These are phyloP conservation scores for Boletus pseudo-olivaceus DNA, from an alignment of 768 basidiomycete genomes.

Conservation along the genomic window DNA sequence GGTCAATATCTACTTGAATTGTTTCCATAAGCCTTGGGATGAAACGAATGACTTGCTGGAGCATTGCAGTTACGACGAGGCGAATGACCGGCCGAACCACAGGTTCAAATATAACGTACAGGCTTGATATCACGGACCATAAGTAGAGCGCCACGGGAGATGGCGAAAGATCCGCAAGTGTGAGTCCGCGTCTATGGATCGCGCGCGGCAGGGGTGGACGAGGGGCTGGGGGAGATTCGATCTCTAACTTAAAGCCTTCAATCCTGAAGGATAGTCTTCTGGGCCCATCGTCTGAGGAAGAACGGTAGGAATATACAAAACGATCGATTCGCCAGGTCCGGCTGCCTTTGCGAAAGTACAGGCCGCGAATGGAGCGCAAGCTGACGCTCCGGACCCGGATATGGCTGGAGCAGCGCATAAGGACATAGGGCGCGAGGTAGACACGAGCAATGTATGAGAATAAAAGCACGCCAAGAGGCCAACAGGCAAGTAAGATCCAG, in stretches of 20 bases:
- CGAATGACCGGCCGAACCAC: conserved; percentile 61
- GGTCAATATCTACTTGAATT: conserved; percentile 63
- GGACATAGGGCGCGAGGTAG: conserved; percentile 62
- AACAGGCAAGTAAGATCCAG: conserved; percentile 43
- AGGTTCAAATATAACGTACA: conserved; percentile 53
- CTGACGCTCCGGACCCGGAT: conserved; percentile 72
- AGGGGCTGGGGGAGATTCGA: conserved; percentile 28
- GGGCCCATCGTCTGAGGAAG: conserved; percentile 42
- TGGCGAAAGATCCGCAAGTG: conserved; percentile 36
- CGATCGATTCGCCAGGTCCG: conserved; percentile 64
- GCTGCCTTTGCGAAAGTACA: conserved; percentile 59
- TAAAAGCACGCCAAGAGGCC: conserved; percentile 48
- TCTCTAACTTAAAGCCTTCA: conserved; percentile 55
- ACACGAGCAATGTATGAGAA: conserved; percentile 61
- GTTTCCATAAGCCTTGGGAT: conserved; percentile 68
- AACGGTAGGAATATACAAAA: conserved; percentile 55
- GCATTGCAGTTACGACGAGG: conserved; percentile 45
- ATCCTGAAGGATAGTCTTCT: conserved; percentile 61
- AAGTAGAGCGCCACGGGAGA: conserved; percentile 35
- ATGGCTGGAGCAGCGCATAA: conserved; percentile 54
- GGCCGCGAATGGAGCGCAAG: conserved; percentile 71
- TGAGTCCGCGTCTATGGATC: conserved; percentile 41
- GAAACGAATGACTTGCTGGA: conserved; percentile 59
- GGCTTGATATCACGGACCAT: conserved; percentile 30
- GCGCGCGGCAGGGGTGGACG: conserved; percentile 17